These are phyloP conservation scores for Ambrosiella beaveri DNA, from an alignment of 2,329 filamentous ascomycete species.

Conservation along the genomic window DNA sequence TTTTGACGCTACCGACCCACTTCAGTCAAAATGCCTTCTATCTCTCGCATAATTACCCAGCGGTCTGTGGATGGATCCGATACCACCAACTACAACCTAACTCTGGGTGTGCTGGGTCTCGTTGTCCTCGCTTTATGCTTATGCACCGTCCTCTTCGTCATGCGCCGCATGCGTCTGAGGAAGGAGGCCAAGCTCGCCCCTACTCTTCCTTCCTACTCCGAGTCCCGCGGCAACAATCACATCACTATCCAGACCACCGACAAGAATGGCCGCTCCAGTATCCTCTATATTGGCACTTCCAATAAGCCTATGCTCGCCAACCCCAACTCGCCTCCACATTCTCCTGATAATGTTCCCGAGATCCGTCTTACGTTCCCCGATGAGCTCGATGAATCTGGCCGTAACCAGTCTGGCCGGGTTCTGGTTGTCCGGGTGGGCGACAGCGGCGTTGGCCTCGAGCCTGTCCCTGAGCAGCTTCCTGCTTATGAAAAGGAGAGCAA, in stretches of 20 bases:
- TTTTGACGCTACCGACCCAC: background rate
- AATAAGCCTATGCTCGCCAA: constrained; percentile 57
- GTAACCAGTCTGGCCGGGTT: constrained; percentile 67
- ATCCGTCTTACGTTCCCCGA: constrained; percentile 98
- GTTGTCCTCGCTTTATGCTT: constrained; percentile 55
- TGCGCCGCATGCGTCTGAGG: constrained; percentile 45
- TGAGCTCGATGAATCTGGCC: constrained; percentile 75
- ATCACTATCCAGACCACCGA: constrained; percentile 41
- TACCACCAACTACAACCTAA: constrained; percentile 49
- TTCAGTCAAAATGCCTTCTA: constrained; percentile 10
- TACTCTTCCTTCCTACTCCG: constrained; percentile 30
- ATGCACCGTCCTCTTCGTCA: constrained; percentile 48
- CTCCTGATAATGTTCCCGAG: constrained; percentile 73
- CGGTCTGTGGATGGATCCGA: constrained; percentile 25
- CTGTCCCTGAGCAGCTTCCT: constrained; percentile 65
- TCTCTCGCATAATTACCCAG: constrained; percentile 11
- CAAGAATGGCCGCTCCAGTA: constrained; percentile 40
- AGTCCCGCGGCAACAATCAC: constrained; percentile 30
- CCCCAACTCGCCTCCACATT: constrained; percentile 56
- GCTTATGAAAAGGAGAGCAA: constrained; percentile 73
- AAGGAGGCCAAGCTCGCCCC: constrained; percentile 27
- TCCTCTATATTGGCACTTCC: constrained; percentile 67
- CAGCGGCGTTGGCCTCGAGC: constrained; percentile 63
- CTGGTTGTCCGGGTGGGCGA: constrained; percentile 87
- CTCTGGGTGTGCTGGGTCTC: constrained; percentile 65